These are phyloP conservation scores for Thalassiosira sp. DNA, from an alignment of 352 stramenopile species.

Conservation along the genomic window DNA sequence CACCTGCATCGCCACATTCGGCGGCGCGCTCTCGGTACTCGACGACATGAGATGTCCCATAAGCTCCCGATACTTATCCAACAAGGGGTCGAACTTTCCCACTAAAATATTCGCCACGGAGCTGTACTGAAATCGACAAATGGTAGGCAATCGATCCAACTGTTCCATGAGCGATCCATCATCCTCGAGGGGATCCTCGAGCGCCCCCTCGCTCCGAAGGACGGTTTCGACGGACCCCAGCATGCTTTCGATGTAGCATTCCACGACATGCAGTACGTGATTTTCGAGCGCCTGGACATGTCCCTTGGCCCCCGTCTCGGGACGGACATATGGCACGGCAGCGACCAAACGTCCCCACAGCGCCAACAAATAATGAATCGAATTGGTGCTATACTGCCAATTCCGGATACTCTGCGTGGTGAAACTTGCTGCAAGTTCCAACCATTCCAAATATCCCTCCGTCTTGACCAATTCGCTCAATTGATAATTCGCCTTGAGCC, in stretches of 20 bases:
- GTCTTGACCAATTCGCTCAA: conserved; percentile 96
- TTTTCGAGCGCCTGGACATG: conserved; percentile 81
- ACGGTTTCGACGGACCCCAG: conserved; percentile 93
- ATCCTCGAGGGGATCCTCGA: conserved; percentile 96
- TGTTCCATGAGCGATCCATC: conserved; percentile 96
- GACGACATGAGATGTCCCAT: conserved; percentile 73
- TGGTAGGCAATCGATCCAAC: conserved; percentile 93
- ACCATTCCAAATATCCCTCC: conserved; percentile 95
- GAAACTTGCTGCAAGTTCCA: conserved; percentile 94
- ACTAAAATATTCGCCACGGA: conserved; percentile 91
- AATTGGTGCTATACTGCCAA: conserved; percentile 88
- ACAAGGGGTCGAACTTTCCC: conserved; percentile 92
- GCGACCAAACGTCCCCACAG: conserved; percentile 95
- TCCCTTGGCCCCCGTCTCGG: conserved; percentile 80
- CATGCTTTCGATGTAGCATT: conserved; percentile 95
- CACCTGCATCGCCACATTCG: conserved; percentile 69
- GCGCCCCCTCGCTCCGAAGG: conserved; percentile 87
- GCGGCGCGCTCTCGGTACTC: conserved; percentile 82
- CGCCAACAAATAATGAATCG: conserved; percentile 95
- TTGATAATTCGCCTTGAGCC: conserved; percentile 98
- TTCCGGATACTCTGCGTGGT: conserved; percentile 96
- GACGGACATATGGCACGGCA: conserved; percentile 93
- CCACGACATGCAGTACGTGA: conserved; percentile 86
- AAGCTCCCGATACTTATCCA: conserved; percentile 91
- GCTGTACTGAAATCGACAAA: conserved; percentile 96